Evolutionary conservation across 768 basidiomycete species (phyloP).

Genomic region (Panaeolus papilionaceus): DNA sequence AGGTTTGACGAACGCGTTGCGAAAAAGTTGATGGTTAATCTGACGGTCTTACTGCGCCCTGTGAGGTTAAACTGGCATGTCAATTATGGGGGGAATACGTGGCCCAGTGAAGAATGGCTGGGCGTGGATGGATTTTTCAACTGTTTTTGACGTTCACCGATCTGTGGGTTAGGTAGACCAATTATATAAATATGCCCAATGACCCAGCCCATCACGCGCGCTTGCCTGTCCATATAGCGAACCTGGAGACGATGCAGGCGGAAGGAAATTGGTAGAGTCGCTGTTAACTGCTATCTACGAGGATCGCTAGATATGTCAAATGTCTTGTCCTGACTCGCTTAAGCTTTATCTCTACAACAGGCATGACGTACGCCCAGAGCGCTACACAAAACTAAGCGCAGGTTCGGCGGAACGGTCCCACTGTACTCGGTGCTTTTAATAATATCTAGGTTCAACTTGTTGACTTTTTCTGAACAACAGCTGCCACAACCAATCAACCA

Average conservation of each 20-base stretch:
- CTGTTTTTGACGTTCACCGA: neutral
- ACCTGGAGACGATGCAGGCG: neutral
- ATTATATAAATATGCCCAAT: too few species aligned
- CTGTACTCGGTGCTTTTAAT: constrained; percentile 7
- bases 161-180: too few species aligned
- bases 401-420: constrained; percentile 1
- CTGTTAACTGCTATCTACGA: neutral
- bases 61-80: neutral
- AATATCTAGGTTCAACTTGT: constrained; percentile 9
- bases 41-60: neutral
- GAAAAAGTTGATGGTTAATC: neutral
- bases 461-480: neutral
- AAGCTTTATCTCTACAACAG: neutral
- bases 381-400: neutral
- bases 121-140: neutral
- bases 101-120: neutral
- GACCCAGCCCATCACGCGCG: neutral
- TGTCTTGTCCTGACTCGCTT: neutral
- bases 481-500: neutral
- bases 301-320: neutral
- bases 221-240: neutral
- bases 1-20: neutral
- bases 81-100: neutral
- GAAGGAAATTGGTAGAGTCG: neutral
- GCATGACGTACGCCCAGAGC: constrained; percentile 11